Evolutionary conservation across 2,329 filamentous ascomycete genomes (phyloP).

Genomic region (Chalaropsis thielavioides): DNA sequence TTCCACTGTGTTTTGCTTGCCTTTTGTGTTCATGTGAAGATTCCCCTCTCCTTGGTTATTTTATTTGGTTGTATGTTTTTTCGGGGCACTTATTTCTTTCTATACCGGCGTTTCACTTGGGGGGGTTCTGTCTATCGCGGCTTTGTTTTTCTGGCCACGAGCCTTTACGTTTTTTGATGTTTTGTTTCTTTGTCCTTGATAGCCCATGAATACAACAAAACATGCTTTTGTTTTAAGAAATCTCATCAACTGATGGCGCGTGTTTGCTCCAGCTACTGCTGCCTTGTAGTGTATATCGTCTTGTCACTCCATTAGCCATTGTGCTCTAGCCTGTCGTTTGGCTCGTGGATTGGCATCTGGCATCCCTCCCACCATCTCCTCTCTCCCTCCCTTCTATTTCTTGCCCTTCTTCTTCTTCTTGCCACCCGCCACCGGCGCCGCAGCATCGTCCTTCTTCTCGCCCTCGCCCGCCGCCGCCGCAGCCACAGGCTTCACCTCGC

Average conservation of each 20-base stretch:
- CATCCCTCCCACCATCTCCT: constrained; percentile 10
- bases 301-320: not conserved
- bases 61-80: constrained; percentile 21
- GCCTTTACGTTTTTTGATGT: not conserved
- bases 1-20: not conserved
- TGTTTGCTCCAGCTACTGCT: no score
- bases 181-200: not conserved
- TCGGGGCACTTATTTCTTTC: constrained; percentile 14
- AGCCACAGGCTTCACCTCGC: constrained; percentile 25
- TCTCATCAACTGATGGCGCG: no score
- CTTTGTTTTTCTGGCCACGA: constrained; percentile 1
- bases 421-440: constrained; percentile 26
- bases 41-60: constrained; percentile 15
- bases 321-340: not conserved
- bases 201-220: not conserved
- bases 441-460: constrained; percentile 21
- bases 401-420: constrained; percentile 62
- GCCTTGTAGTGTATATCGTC: no score
- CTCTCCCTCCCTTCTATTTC: constrained; percentile 33
- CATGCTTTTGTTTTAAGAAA: not conserved
- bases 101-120: constrained; percentile 9
- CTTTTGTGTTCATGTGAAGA: constrained; percentile 8
- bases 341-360: no score
- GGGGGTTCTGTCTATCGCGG: constrained; percentile 8
- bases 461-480: constrained; percentile 21